These are phyloP conservation scores for Euphorbia schlechtendalii DNA, from an alignment of 441 rosid genomes.

Conservation along the genomic window DNA sequence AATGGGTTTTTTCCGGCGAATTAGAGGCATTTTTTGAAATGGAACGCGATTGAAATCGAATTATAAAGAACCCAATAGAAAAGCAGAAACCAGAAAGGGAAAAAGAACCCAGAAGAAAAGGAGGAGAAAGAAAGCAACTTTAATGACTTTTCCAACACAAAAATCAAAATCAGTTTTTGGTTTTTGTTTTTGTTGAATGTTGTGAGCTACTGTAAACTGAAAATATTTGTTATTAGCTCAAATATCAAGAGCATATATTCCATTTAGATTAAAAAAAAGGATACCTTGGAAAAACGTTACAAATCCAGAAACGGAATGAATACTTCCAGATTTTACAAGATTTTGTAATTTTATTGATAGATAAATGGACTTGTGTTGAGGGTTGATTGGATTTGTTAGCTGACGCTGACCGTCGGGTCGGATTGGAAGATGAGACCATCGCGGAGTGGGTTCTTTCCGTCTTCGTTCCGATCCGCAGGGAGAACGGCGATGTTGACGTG, in stretches of 20 bases:
- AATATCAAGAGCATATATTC: neutral
- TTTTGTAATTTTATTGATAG: too few species aligned
- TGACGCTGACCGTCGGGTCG: neutral
- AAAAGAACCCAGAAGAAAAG: neutral
- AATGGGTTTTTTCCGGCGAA: slow-evolving; percentile 43
- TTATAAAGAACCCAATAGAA: neutral
- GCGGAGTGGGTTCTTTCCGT: neutral
- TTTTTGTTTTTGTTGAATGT: too few species aligned
- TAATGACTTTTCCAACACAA: too few species aligned
- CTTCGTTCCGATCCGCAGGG: neutral
- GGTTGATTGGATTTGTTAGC: too few species aligned
- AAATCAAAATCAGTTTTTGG: too few species aligned
- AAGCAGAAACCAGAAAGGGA: neutral
- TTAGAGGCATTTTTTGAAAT: slow-evolving; percentile 34
- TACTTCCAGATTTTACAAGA: neutral
- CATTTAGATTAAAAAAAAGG: too few species aligned
- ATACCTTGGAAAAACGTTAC: too few species aligned
- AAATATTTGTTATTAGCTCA: neutral
- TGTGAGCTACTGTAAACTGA: neutral
- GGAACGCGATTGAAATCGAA: neutral
- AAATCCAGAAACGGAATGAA: neutral
- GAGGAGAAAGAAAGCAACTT: too few species aligned
- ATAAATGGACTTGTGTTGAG: too few species aligned
- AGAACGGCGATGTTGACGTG: neutral
- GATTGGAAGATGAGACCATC: neutral